Conservation (phyloP, 371 early-diverging fungal species). For the Apophysomyces trapeziformis region DNA sequence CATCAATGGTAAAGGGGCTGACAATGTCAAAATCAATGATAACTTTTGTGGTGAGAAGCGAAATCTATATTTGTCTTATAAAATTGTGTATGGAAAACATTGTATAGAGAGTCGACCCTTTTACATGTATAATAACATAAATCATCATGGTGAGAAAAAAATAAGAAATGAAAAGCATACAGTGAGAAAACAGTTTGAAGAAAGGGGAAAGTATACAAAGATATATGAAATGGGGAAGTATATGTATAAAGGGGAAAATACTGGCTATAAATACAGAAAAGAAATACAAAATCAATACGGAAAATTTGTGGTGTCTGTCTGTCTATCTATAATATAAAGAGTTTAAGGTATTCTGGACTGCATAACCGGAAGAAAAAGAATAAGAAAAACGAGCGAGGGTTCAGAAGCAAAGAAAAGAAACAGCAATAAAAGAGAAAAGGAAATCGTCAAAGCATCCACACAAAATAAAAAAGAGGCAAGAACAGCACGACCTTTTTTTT, state of each 20-base stretch:
- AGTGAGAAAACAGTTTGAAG: background rate
- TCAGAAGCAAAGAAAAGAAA: background rate
- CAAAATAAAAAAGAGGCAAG: conserved; percentile 7
- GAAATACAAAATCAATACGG: conserved; percentile 7
- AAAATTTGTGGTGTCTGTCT: too few relatives aligned
- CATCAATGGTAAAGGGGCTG: too few relatives aligned
- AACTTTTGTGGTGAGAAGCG: background rate
- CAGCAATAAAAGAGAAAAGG: conserved; percentile 7
- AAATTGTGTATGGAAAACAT: background rate
- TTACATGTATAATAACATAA: conserved; percentile 12
- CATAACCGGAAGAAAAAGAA: background rate
- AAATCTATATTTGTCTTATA: conserved; percentile 8
- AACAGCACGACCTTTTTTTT: background rate
- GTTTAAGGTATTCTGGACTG: background rate
- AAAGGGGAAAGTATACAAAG: conserved; percentile 6
- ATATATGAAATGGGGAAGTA: background rate
- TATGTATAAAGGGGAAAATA: background rate
- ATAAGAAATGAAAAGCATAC: conserved; percentile 12
- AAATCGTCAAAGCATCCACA: background rate
- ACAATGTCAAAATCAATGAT: background rate
- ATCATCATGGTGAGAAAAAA: conserved; percentile 8
- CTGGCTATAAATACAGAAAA: conserved; percentile 8
- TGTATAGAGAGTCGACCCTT: conserved; percentile 5
- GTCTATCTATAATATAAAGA: background rate
- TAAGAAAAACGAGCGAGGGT: conserved; percentile 7